A percentile compares a stretch with the other conserved stretches of the same genome.
Evolutionary conservation across 1,284 basidiomycete genomes (phyloP).

Genomic region (Irpex sp.): DNA sequence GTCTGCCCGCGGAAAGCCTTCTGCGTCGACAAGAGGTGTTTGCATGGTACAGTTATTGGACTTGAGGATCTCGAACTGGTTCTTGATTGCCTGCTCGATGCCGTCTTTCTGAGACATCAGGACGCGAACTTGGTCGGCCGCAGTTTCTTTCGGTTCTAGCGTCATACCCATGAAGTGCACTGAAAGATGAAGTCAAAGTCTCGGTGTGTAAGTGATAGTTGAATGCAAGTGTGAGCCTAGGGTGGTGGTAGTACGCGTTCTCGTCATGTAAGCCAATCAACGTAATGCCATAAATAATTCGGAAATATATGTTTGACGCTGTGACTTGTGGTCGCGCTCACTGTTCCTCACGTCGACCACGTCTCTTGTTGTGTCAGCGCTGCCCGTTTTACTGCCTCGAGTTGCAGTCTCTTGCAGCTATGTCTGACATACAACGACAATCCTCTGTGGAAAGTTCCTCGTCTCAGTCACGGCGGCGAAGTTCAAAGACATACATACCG

Average conservation of each 20-base stretch:
- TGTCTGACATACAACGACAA: slow-evolving; percentile 2
- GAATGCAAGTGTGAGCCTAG: not conserved
- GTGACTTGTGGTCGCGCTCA: not conserved
- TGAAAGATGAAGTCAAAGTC: not conserved
- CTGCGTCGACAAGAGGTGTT: slow-evolving; percentile 73
- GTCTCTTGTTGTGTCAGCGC: not conserved
- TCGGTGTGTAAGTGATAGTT: not conserved
- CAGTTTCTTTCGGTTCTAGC: slow-evolving; percentile 39
- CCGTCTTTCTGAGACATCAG: slow-evolving; percentile 60
- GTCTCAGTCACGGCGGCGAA: not conserved
- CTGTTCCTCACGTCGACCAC: not conserved
- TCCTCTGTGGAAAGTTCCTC: slow-evolving; percentile 14
- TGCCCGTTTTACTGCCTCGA: not conserved
- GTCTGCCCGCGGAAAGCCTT: slow-evolving; percentile 84
- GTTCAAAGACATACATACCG: slow-evolving; percentile 1
- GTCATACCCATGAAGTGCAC: slow-evolving; percentile 38
- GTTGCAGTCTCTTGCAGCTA: not conserved
- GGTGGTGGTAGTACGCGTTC: not conserved
- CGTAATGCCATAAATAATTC: not conserved
- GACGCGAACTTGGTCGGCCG: slow-evolving; percentile 49
- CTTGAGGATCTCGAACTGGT: slow-evolving; percentile 58
- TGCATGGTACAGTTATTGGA: slow-evolving; percentile 57
- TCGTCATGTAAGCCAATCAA: not conserved
- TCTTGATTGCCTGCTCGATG: slow-evolving; percentile 62
- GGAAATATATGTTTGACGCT: not conserved